Base-by-base conservation (phyloP, 2,329 filamentous ascomycete species). In the Claviceps pazoutovae region DNA sequence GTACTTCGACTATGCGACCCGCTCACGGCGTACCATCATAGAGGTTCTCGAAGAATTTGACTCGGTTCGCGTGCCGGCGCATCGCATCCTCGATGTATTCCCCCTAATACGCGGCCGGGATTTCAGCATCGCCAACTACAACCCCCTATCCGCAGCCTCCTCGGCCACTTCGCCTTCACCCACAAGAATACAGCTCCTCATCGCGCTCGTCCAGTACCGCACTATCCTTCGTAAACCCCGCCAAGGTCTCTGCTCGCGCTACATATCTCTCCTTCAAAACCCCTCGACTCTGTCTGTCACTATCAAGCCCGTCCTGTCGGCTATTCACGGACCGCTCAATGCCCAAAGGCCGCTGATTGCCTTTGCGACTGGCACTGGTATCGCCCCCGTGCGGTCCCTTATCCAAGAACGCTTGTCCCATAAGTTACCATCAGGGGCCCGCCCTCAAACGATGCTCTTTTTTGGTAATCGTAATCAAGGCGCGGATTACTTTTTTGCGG, bases 31-130 rank as follows among this genome's bases (percentile, higher is more conserved):
- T 37, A 94, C 86, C 53, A 95, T 97, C 53, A 72, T 98, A 5
- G 93, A 98, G 67, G 84, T 95, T 3, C 76, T 98, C 30, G 83
- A 91, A 52, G 93, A 98, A 59, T 98, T 98, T 60, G 78, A 85
- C 43, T 84, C 80, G 0, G 84, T 97, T 51, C 83, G 83, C 55
- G 80, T 98, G 2, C 90, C 93, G 0, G 86, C 83, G 68, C 73
- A 84, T 51, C 80, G 83, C 48, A 74, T 84, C 1, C 74, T 86
- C 9, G 80, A 83, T 51, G 74, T 90, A 16, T 83, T 98, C 51
- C 93, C 93, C 0, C 61, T 83, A 3, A 83, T 97, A 46, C 82
- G 88, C n/a, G 85, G 83, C n/a, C 79, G 93, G 5, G 86, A 95
- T 59, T 98, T 95, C 64, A 96, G 90, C 66, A 90, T 97, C 55